phyloP scores from a whole-genome alignment of 108 stramenopile species.

The Nitzschia sp. region DNA sequence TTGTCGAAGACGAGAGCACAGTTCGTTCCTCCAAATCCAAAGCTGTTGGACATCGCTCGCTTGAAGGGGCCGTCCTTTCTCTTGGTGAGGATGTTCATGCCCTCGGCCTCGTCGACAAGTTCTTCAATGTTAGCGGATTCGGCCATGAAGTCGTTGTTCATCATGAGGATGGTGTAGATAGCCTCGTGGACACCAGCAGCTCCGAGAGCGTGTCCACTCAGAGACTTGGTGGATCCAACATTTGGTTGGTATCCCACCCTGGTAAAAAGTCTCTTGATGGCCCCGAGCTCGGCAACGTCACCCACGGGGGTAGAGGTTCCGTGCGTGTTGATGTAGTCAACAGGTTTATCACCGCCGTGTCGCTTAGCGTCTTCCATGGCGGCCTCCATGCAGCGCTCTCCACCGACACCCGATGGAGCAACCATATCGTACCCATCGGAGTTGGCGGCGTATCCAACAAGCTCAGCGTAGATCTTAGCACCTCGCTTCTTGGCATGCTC shows the following conservation, averaged over 20 bases:
- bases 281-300: constrained; percentile 92
- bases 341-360: constrained; percentile 57
- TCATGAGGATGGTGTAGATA: constrained; percentile 93
- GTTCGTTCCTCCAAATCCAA: constrained; percentile 99
- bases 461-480: constrained; percentile 94
- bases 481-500: constrained; percentile 97
- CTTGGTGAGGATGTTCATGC: constrained; percentile 88
- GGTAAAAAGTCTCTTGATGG: constrained; percentile 88
- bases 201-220: constrained; percentile 96
- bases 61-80: constrained; percentile 90
- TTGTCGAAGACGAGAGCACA: constrained; percentile 96
- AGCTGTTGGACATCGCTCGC: constrained; percentile 97
- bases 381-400: constrained; percentile 89
- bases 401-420: constrained; percentile 96
- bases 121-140: constrained; percentile 92
- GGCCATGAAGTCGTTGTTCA: constrained; percentile 95
- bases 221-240: constrained; percentile 96
- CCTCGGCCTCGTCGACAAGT: constrained; percentile 91
- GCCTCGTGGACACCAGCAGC: constrained; percentile 98
- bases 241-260: constrained; percentile 87
- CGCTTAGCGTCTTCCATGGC: constrained; percentile 84
- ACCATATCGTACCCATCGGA: constrained; percentile 99
- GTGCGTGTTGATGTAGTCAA: constrained; percentile 98
- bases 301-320: constrained; percentile 99
- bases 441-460: constrained; percentile 95